phyloP scores from a whole-genome alignment of 176 grass and related monocot species.

The Saccharum officinarum region DNA sequence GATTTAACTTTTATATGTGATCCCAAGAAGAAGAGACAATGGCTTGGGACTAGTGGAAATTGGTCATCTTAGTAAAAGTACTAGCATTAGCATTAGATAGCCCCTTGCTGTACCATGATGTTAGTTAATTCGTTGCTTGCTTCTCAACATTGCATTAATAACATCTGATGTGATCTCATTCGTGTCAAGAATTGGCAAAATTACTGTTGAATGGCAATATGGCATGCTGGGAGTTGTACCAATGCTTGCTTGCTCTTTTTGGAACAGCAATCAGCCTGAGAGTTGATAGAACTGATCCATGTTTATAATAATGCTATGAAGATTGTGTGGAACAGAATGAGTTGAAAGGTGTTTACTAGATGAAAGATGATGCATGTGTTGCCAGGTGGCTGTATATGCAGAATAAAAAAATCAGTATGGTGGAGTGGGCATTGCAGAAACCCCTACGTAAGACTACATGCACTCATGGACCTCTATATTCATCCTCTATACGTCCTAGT shows the following conservation, averaged over 20 bases:
- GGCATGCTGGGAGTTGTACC: neutral
- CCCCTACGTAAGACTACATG: too few species aligned
- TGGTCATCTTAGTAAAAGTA: slow-evolving; percentile 30
- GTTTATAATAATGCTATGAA: neutral
- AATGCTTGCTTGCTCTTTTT: slow-evolving; percentile 10
- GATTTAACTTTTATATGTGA: slow-evolving; percentile 20
- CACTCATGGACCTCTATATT: too few species aligned
- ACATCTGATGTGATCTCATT: slow-evolving; percentile 27
- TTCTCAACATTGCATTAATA: slow-evolving; percentile 33
- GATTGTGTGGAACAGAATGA: too few species aligned
- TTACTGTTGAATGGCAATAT: neutral
- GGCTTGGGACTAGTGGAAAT: slow-evolving; percentile 11
- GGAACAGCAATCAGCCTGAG: neutral
- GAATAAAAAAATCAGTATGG: neutral
- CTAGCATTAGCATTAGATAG: slow-evolving; percentile 22
- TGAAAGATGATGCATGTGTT: too few species aligned
- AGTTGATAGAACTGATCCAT: neutral
- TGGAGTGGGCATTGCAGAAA: neutral
- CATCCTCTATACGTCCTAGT: too few species aligned
- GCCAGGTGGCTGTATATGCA: neutral
- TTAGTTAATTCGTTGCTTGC: slow-evolving; percentile 33
- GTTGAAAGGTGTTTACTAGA: too few species aligned
- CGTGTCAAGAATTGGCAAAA: slow-evolving; percentile 16
- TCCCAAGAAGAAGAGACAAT: slow-evolving; percentile 16
- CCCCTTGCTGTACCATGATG: slow-evolving; percentile 22